Base-by-base conservation (phyloP, 345 rosid genomes). In the Citrus inodora region DNA sequence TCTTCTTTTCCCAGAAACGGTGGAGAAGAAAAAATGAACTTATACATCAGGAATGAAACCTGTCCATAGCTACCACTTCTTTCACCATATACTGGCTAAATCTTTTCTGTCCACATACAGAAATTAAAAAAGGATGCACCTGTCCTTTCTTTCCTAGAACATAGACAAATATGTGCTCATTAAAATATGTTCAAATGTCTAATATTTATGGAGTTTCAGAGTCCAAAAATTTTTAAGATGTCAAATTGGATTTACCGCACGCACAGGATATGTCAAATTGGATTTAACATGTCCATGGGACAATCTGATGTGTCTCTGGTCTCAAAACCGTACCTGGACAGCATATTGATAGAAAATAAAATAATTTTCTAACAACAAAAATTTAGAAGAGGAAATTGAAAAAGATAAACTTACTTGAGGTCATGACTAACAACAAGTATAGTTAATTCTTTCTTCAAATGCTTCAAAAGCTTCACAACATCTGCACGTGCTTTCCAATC, bases 401-500 rank as follows among this genome's bases (percentile, higher is more conserved):
- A 63, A 74, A 73, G 71, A 48, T 5, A 46, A 58, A 81, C 92
- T 85, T 84, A 95, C 98, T 88, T 93, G 82, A 93, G 91, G 85
- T 93, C 97, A 83, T 93, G 97, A 87, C 99, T 93, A 58, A 93
- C 98, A 77, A 93, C 97, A 74, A 95, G 93, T 70, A 93, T 79
- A 25, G 93, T 91, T 67, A 95, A 85, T 83, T 92, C 90, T 87
- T 90, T 88, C 92, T 93, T 94, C 70, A 96, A 90, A 82, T 88
- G 88, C 88, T 88, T 91, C 83, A 93, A 84, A 78, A 93, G 98
- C 90, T 90, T 96, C 75, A 90, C 88, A 33, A 93, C 92, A 87
- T 96, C 98, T 78, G 97, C 91, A 58, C 97, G 90, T 61, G 97
- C 95, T 85, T 91, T 96, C 99, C 97, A 92, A 81, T 96, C 99